Evolutionary conservation across 116 monocot genomes (phyloP).

Genomic region (Posidonia oceanica): DNA sequence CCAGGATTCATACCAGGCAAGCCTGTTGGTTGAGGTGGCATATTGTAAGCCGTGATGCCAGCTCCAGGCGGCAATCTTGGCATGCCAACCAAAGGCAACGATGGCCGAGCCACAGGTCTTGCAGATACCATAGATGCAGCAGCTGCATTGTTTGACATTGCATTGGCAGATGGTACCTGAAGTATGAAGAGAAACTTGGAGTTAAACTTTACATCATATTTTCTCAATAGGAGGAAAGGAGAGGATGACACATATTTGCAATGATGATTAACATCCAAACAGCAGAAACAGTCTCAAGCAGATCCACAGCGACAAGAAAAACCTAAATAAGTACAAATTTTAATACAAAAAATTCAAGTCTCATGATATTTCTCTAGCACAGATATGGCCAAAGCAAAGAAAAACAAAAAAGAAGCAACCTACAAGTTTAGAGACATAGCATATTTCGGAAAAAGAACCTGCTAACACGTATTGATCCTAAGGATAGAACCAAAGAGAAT

Average conservation of each 20-base stretch:
- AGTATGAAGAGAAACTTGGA: not conserved
- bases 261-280: not conserved
- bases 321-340: too few species aligned
- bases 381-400: too few species aligned
- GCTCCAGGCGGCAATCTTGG: slow-evolving; percentile 41
- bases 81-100: slow-evolving; percentile 57
- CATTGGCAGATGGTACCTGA: slow-evolving; percentile 51
- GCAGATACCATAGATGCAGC: slow-evolving; percentile 30
- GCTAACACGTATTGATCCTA: too few species aligned
- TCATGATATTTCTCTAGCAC: too few species aligned
- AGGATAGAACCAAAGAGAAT: too few species aligned
- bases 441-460: too few species aligned
- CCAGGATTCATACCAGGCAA: slow-evolving; percentile 56
- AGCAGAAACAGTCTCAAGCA: too few species aligned
- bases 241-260: not conserved
- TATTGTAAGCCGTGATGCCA: slow-evolving; percentile 50
- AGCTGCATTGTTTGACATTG: slow-evolving; percentile 24
- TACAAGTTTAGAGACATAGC: too few species aligned
- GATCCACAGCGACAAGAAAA: too few species aligned
- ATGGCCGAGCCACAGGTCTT: slow-evolving; percentile 38
- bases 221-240: not conserved
- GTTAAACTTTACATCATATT: not conserved
- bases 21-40: slow-evolving; percentile 52
- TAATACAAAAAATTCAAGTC: too few species aligned
- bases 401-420: too few species aligned